phyloP scores from a whole-genome alignment of 2,329 filamentous ascomycete species.

The Aspergillus jensenii region DNA sequence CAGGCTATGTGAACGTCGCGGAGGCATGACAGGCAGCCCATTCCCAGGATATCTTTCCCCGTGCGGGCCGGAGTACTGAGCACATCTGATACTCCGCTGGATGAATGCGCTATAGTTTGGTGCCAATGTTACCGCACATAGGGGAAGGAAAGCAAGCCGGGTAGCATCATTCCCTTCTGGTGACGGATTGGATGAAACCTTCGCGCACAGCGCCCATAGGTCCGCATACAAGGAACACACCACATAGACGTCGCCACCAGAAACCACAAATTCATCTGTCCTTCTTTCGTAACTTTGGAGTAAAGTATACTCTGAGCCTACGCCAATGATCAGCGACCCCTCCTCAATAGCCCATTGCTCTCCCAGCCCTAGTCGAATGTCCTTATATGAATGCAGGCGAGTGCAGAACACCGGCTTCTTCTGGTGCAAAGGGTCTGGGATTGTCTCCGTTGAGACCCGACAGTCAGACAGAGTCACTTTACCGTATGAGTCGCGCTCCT shows the following conservation, averaged over 20 bases:
- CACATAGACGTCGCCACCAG: constrained; percentile 29
- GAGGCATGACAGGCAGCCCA: constrained; percentile 27
- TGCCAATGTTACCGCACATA: constrained; percentile 33
- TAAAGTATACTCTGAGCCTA: constrained; percentile 25
- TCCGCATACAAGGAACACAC: constrained; percentile 34
- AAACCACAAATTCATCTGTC: constrained; percentile 29
- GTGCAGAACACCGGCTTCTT: constrained; percentile 18
- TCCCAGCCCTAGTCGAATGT: constrained; percentile 23
- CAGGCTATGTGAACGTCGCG: constrained; percentile 26
- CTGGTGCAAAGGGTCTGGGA: constrained; percentile 15
- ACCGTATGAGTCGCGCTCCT: background rate
- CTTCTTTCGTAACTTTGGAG: constrained; percentile 14
- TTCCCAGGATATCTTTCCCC: constrained; percentile 23
- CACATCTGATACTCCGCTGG: constrained; percentile 17
- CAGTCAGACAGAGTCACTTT: background rate
- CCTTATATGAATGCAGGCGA: constrained; percentile 25
- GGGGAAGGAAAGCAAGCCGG: constrained; percentile 30
- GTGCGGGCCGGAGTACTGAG: background rate
- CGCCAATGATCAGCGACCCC: constrained; percentile 30
- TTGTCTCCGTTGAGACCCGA: background rate
- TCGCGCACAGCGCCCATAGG: constrained; percentile 35
- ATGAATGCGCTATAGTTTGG: constrained; percentile 30
- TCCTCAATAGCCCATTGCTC: constrained; percentile 30
- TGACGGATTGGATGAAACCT: constrained; percentile 20
- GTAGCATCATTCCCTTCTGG: constrained; percentile 1